These are phyloP conservation scores for Eugenia klotzschiana DNA, from an alignment of 441 rosid species.

Conservation along the genomic window DNA sequence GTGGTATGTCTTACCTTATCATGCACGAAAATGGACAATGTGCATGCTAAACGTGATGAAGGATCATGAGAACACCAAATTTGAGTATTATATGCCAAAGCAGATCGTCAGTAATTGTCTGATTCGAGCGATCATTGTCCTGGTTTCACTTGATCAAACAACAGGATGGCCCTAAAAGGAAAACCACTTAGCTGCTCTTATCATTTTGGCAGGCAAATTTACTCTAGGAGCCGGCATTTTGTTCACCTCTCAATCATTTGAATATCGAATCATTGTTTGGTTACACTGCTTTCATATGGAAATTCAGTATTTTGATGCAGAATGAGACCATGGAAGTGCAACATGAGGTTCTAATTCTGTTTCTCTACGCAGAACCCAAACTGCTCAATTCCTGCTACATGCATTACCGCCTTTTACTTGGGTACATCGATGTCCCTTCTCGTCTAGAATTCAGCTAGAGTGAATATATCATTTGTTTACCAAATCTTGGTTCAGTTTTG, in stretches of 20 bases:
- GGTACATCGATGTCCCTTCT: background rate
- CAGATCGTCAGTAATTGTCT: background rate
- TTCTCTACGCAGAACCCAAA: background rate
- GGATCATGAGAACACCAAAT: background rate
- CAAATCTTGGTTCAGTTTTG: background rate
- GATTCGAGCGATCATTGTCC: background rate
- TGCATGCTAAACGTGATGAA: background rate
- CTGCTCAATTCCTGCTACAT: background rate
- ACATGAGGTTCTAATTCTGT: background rate
- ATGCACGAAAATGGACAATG: background rate
- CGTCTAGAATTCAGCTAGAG: background rate
- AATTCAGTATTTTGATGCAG: background rate
- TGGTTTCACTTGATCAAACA: background rate
- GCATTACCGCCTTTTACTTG: background rate
- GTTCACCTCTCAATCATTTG: background rate
- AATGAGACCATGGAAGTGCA: background rate
- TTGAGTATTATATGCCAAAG: background rate
- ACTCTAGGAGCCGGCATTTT: background rate
- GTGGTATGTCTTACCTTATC: background rate
- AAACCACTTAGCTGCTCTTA: background rate
- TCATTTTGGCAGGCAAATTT: background rate
- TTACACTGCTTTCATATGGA: background rate
- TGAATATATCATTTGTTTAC: background rate
- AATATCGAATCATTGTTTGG: background rate
- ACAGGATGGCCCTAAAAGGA: background rate